Conservation (phyloP, 1,284 basidiomycete genomes). For the Pyrrhoderma noxium region DNA sequence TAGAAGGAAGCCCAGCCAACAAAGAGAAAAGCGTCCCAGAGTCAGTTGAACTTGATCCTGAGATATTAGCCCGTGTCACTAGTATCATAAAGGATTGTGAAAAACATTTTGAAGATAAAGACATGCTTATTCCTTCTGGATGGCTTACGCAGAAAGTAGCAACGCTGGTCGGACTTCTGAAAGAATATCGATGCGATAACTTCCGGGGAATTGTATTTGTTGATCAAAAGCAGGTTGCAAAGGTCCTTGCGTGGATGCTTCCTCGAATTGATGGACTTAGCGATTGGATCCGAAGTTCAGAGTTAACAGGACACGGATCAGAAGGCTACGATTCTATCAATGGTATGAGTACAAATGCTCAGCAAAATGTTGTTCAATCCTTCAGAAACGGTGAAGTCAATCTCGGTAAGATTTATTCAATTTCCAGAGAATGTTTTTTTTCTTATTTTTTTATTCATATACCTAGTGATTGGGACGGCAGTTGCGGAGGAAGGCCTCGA, state of each 20-base stretch:
- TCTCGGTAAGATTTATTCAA: slow-evolving; percentile 46
- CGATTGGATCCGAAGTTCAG: slow-evolving; percentile 50
- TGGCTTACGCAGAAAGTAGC: slow-evolving; percentile 72
- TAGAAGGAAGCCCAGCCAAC: too few species aligned
- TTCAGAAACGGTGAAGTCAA: slow-evolving; percentile 66
- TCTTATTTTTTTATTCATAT: neutral
- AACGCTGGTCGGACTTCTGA: slow-evolving; percentile 51
- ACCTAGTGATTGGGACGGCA: slow-evolving; percentile 71
- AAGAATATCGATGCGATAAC: slow-evolving; percentile 41
- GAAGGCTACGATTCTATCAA: slow-evolving; percentile 35
- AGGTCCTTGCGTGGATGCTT: slow-evolving; percentile 59
- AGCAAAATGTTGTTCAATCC: slow-evolving; percentile 50
- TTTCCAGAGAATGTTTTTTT: neutral
- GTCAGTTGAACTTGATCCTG: too few species aligned
- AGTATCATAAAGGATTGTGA: neutral
- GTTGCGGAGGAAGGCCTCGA: slow-evolving; percentile 87
- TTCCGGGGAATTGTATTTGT: slow-evolving; percentile 83
- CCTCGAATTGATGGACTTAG: slow-evolving; percentile 48
- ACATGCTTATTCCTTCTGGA: slow-evolving; percentile 34
- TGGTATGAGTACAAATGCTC: slow-evolving; percentile 45
- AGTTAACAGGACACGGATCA: slow-evolving; percentile 63
- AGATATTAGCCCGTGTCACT: too few species aligned
- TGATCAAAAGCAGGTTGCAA: slow-evolving; percentile 71
- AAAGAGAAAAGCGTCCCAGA: too few species aligned
- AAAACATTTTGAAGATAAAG: slow-evolving; percentile 18